Base-by-base conservation (phyloP, 2,329 filamentous ascomycete species). In the Sphaerostilbella broomeana region DNA sequence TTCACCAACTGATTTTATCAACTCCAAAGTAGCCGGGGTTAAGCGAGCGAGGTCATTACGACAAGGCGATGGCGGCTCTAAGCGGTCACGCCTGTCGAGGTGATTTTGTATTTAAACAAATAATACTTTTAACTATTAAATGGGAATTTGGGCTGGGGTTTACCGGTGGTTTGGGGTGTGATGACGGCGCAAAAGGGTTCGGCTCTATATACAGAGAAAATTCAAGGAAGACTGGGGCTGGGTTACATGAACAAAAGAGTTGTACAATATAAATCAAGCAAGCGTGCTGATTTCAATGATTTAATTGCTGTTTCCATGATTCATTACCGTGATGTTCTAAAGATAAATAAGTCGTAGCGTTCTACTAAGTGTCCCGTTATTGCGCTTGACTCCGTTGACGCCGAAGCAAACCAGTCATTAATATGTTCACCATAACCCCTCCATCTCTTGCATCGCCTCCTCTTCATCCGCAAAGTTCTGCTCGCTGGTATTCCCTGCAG, bases 381-480 rank as follows among this genome's bases (percentile, higher is more conserved):
- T 32, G 12, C 22, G 19, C 19, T 21, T 8, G 30, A 5, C 16
- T 2, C 5, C 21, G 13, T 21, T 20, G 21, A 32, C 18, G 12
- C 12, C 10, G n/a, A 32, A 20, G 30, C 12, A 32, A 21, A 18
- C n/a, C n/a, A n/a, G n/a, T 9, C 7, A 19, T 5, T 3, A 10
- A 3, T 24, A 11, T 8, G n/a, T n/a, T 33, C n/a, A 73, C 70
- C 70, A 77, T 17, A 75, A 46, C 0, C 67, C 73, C 27, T 73
- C 72, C 71, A 78, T 75, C 47, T 77, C 77, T 25, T 72, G 76
- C 77, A 87, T 80, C 1, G 73, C 79, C 44, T 78, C 81, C 59
- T 83, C 77, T 11, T 83, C 79, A 38, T 80, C 79, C 1, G 69
- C 73, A 55, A 75, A 79, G 17, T 66, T 59, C n/a, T n/a, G n/a